Percentiles rank a stretch among this genome's conserved stretches.
Conservation (phyloP, 2,329 filamentous ascomycete species). For the Boeremia exigua region DNA sequence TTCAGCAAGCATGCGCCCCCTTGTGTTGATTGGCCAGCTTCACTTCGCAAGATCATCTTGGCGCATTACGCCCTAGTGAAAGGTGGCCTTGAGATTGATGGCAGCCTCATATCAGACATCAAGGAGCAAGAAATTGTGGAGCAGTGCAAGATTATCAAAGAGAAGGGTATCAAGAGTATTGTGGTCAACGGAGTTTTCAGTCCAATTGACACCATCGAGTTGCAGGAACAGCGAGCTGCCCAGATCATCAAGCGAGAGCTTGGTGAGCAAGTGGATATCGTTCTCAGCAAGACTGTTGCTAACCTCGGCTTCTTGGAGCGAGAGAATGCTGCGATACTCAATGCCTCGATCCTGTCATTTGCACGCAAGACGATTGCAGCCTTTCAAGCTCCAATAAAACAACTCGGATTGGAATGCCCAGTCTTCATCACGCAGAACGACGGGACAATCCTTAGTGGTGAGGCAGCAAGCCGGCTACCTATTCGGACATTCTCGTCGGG, state of each 20-base stretch:
- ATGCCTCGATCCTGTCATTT: conserved; percentile 56
- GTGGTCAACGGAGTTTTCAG: conserved; percentile 65
- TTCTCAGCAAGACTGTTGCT: conserved; percentile 59
- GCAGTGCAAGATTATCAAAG: conserved; percentile 53
- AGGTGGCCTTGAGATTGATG: conserved; percentile 59
- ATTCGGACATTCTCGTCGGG: conserved; percentile 61
- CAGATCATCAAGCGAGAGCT: conserved; percentile 57
- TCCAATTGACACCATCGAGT: conserved; percentile 61
- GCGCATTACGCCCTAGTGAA: conserved; percentile 55
- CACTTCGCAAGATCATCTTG: conserved; percentile 54
- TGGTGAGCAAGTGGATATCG: conserved; percentile 54
- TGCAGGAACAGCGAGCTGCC: conserved; percentile 59
- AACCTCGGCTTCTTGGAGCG: conserved; percentile 58
- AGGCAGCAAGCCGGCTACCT: conserved; percentile 55
- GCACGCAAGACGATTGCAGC: conserved; percentile 54
- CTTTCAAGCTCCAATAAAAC: conserved; percentile 55
- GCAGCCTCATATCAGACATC: conserved; percentile 53
- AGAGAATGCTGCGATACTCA: conserved; percentile 60
- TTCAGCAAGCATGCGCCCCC: conserved; percentile 59
- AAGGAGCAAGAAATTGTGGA: conserved; percentile 54
- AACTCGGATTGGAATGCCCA: conserved; percentile 54
- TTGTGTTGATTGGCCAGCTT: conserved; percentile 57
- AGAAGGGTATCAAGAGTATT: conserved; percentile 54
- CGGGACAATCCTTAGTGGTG: conserved; percentile 57
- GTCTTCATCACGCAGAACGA: conserved; percentile 62